These are phyloP conservation scores for Trichoderma breve DNA, from an alignment of 2,329 filamentous ascomycete species.

Conservation along the genomic window DNA sequence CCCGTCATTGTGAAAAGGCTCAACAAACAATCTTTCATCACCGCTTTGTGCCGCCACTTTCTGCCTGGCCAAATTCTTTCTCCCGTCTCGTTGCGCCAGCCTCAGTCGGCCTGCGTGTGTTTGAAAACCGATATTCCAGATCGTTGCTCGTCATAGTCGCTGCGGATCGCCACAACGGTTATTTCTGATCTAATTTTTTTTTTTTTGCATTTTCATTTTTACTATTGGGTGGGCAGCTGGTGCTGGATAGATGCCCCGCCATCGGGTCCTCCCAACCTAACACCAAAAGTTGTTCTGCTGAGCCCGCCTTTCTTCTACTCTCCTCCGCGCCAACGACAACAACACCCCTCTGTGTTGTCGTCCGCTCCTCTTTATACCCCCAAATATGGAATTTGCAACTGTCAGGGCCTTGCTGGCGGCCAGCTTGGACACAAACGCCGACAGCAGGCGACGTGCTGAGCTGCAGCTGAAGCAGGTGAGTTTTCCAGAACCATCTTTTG, in stretches of 20 bases:
- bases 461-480: conserved; percentile 78
- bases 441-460: conserved; percentile 74
- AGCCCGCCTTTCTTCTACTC: conserved; percentile 16
- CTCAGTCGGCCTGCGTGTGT: not conserved
- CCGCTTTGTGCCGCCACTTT: conserved; percentile 11
- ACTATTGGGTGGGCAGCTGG: conserved; percentile 14
- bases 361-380: conserved; percentile 23
- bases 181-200: conserved; percentile 13
- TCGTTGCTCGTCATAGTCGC: not conserved
- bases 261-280: conserved; percentile 23
- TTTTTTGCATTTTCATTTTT: not conserved
- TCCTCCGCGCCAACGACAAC: conserved; percentile 27
- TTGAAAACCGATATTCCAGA: not conserved
- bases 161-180: not conserved
- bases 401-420: conserved; percentile 74
- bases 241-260: conserved; percentile 23
- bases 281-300: conserved; percentile 16
- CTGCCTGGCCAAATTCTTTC: not conserved
- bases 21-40: conserved; percentile 1
- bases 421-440: conserved; percentile 71
- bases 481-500: conserved; percentile 16
- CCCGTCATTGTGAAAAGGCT: not conserved
- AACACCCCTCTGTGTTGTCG: conserved; percentile 31
- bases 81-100: not conserved
- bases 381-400: conserved; percentile 68